Evolutionary conservation across 768 basidiomycete genomes (phyloP), one percentile per base, ranked within the genome.

Genomic region (Mycena latifolia): DNA sequence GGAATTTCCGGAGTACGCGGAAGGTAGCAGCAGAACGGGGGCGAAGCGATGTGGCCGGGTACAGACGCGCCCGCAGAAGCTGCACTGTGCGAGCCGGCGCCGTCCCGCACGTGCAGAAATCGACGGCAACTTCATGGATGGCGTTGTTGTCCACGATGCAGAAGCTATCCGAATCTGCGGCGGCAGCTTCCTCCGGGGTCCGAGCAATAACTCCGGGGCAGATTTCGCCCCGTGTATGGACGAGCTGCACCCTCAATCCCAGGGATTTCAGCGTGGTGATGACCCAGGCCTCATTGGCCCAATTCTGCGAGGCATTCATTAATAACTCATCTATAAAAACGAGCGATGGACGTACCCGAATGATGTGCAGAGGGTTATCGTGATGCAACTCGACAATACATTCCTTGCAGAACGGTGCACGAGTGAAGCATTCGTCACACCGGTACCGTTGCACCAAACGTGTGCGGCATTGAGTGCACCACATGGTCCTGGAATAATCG

Each of bases 21-120:
- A 81, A 78, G 0, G 78, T 81, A 2, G 75, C 72, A 0, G 72
- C 78, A 0, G 78, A 76, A 15, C 65, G 47, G 0, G 81, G 80
- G 11, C 73, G 63, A 0, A 31, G 24, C 1, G 58, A 39, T 0
- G 79, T 80, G 0, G 79, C 75, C 0, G 80, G 80, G 52, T 67
- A 83, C 11, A 75, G 56, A 0, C 71, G 63, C 0, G 66, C 47
- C 20, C 75, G 75, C 0, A 83, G 71, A 0, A 84, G 76, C 53
- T 84, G 81, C 22, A 61, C 29, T 1, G 70, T 18, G 72, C 73
- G 39, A 60, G 72, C 25, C 20, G 67, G 43, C 67, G 75, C 60
- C 3, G 18, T 50, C 24, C 65, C 59, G n/a, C 79, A 81, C 0
- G 66, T 71, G 66, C 79, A 81, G 51, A 72, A 81, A 46, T 77